These are phyloP conservation scores for Chlamydomonas asymmetrica DNA, from an alignment of 139 green algal genomes.

Conservation along the genomic window DNA sequence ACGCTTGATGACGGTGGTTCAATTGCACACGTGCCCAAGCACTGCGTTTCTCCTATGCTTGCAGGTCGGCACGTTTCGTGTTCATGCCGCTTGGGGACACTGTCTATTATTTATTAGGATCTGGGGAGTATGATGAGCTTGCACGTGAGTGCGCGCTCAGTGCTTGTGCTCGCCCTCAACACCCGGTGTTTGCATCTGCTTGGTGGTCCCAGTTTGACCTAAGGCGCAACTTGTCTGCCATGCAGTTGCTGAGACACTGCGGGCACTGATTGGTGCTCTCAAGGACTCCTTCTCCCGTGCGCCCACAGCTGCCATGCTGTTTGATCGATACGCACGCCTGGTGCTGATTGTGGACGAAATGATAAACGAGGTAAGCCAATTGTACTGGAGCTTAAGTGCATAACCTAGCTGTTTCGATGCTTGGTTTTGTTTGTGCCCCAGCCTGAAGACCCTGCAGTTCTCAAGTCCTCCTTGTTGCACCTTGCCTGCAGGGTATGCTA, in stretches of 20 bases:
- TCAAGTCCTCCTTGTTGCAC: neutral
- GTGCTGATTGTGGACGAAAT: conserved; percentile 55
- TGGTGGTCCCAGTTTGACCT: neutral
- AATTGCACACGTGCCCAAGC: too few relatives aligned
- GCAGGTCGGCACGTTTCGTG: conserved; percentile 22
- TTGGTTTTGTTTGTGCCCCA: neutral
- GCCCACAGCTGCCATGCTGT: conserved; percentile 40
- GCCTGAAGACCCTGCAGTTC: too few relatives aligned
- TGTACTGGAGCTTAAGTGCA: neutral
- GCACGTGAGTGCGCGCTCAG: conserved; percentile 55
- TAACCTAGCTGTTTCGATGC: neutral
- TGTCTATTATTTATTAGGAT: conserved; percentile 73
- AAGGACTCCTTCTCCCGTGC: conserved; percentile 49
- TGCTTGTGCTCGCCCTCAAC: too few relatives aligned
- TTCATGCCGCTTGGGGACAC: conserved; percentile 51
- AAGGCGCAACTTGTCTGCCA: neutral
- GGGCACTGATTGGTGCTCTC: conserved; percentile 51
- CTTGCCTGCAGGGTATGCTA: conserved; percentile 35
- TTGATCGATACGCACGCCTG: conserved; percentile 55
- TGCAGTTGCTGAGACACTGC: conserved; percentile 62
- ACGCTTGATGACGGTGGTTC: too few relatives aligned
- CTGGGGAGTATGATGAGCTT: conserved; percentile 77
- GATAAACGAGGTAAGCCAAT: conserved; percentile 43
- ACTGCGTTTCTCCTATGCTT: too few relatives aligned
- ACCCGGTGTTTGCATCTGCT: neutral